Conservation (phyloP, 1,139 yeast species). For the Candida sanyaensis region DNA sequence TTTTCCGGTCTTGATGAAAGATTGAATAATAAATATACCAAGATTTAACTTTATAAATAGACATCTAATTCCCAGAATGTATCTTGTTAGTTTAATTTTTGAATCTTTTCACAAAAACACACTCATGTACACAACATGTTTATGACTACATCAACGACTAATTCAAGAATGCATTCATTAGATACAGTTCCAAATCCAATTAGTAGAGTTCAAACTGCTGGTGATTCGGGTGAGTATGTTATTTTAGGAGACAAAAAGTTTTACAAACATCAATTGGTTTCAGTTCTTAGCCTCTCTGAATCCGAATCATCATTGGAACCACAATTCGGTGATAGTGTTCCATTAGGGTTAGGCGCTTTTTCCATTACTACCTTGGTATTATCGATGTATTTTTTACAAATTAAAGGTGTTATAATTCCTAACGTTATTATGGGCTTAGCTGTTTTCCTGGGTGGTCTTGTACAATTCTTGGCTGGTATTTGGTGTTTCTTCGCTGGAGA, state of each 20-base stretch:
- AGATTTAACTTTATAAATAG: neutral
- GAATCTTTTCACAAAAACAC: neutral
- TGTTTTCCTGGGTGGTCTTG: constrained; percentile 49
- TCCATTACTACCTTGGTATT: constrained; percentile 50
- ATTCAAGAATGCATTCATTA: neutral
- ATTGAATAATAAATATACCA: neutral
- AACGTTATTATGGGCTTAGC: constrained; percentile 46
- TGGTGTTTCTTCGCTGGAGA: constrained; percentile 50
- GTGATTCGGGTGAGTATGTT: constrained; percentile 25
- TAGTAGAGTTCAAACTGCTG: constrained; percentile 21
- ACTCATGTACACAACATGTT: too few relatives aligned
- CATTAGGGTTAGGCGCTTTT: constrained; percentile 60
- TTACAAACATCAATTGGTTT: constrained; percentile 25
- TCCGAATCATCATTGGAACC: constrained; percentile 9
- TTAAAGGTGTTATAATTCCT: constrained; percentile 39
- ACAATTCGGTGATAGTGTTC: constrained; percentile 57
- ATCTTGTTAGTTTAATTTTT: neutral
- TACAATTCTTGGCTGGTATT: constrained; percentile 50
- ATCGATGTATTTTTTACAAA: constrained; percentile 43
- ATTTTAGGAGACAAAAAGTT: constrained; percentile 34
- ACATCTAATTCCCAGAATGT: neutral
- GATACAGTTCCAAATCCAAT: neutral
- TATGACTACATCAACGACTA: neutral
- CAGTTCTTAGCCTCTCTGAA: constrained; percentile 25
- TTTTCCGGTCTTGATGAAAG: neutral